phyloP scores from a whole-genome alignment of 2,329 filamentous ascomycete species.

The Lachnellula arida region DNA sequence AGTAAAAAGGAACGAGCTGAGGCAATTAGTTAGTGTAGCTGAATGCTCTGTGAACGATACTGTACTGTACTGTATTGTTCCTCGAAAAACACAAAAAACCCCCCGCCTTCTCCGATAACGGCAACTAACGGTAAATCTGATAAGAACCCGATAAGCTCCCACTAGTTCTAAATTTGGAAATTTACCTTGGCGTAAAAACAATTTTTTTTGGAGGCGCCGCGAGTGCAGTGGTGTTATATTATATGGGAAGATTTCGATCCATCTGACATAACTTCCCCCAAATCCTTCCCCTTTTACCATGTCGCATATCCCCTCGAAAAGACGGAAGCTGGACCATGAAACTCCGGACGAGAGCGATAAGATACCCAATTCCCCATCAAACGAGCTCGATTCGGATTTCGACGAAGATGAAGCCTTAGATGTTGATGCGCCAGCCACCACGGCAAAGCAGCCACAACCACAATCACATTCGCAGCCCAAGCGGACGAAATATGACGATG shows the following conservation, averaged over 20 bases:
- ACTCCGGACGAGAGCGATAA: background rate
- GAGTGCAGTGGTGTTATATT: background rate
- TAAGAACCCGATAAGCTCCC: background rate
- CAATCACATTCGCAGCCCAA: conserved; percentile 11
- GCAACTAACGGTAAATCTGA: background rate
- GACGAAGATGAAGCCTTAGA: conserved; percentile 18
- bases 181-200: background rate
- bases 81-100: background rate
- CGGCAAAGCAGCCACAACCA: conserved; percentile 6
- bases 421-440: conserved; percentile 2
- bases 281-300: conserved; percentile 14
- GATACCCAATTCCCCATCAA: background rate
- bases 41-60: background rate
- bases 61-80: background rate
- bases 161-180: too few relatives aligned
- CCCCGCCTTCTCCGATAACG: background rate
- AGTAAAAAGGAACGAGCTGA: background rate
- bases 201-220: background rate
- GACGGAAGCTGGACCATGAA: conserved; percentile 31
- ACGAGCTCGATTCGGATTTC: background rate
- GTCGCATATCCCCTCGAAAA: conserved; percentile 25
- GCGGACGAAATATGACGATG: conserved; percentile 20
- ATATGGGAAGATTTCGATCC: background rate
- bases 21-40: background rate
- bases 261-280: background rate